These are phyloP conservation scores for Limnomonas spitsbergensis DNA, from an alignment of 139 green algal genomes.

Conservation along the genomic window DNA sequence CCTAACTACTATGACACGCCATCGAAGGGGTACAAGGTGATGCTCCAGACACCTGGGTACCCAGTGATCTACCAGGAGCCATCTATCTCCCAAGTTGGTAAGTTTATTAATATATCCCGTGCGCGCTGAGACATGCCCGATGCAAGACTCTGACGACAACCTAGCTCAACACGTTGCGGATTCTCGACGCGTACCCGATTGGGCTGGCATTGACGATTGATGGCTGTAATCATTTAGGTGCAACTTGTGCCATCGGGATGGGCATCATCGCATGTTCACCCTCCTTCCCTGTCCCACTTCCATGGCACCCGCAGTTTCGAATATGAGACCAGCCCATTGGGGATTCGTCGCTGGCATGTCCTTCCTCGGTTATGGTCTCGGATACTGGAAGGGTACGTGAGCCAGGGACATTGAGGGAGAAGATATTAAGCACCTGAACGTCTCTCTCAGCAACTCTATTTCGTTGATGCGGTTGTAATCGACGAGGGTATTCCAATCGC, in stretches of 20 bases:
- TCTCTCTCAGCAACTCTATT: too few relatives aligned
- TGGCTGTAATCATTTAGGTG: too few relatives aligned
- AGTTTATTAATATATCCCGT: neutral
- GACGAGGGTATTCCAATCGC: neutral
- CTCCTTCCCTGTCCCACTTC: too few relatives aligned
- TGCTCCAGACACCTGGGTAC: constrained; percentile 32
- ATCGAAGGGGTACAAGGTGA: constrained; percentile 39
- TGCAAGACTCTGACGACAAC: too few relatives aligned
- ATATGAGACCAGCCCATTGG: constrained; percentile 38
- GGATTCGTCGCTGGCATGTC: constrained; percentile 28
- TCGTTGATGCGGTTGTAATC: too few relatives aligned
- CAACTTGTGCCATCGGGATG: too few relatives aligned
- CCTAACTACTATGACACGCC: constrained; percentile 45
- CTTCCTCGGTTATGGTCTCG: constrained; percentile 20
- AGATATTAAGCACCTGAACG: too few relatives aligned
- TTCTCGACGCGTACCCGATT: too few relatives aligned
- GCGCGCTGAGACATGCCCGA: neutral
- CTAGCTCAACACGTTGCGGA: too few relatives aligned
- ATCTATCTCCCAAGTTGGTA: constrained; percentile 31
- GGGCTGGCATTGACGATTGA: too few relatives aligned
- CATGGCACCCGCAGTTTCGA: constrained; percentile 28
- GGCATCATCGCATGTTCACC: neutral
- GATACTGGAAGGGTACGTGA: constrained; percentile 32
- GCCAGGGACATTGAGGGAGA: too few relatives aligned
- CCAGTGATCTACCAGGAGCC: constrained; percentile 44